Percentiles rank a stretch among this genome's conserved stretches.
These are phyloP conservation scores for Arctium minus DNA, from an alignment of 129 eudicot species.

Conservation along the genomic window DNA sequence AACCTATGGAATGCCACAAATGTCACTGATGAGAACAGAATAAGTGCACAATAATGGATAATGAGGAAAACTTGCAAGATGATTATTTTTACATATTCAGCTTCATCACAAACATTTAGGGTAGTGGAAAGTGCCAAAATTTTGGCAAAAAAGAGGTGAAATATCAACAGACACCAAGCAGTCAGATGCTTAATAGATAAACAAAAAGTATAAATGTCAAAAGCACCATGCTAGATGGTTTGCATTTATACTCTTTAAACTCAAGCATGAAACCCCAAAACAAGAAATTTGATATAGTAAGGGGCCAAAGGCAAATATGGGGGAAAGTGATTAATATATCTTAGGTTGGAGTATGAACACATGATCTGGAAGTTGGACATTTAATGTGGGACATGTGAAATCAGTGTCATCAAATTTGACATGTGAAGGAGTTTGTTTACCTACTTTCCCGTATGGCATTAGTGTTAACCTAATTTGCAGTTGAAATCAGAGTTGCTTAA, in stretches of 20 bases:
- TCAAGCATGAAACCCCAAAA: no score
- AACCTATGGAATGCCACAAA: slow-evolving; percentile 43
- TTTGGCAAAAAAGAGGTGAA: neutral
- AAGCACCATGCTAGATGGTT: neutral
- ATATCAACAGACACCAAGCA: neutral
- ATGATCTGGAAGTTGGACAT: no score
- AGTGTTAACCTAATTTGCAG: no score
- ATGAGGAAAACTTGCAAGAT: neutral
- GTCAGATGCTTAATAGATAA: neutral
- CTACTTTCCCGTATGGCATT: no score
- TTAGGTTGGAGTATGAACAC: no score
- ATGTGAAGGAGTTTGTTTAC: neutral
- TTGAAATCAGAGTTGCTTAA: no score
- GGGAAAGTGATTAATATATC: neutral
- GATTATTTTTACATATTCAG: neutral
- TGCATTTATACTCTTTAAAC: no score
- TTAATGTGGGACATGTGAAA: neutral
- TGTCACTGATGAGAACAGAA: neutral
- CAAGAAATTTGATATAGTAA: no score
- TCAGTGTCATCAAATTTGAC: no score
- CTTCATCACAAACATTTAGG: neutral
- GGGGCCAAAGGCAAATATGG: neutral
- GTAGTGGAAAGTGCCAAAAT: neutral
- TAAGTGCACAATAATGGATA: neutral
- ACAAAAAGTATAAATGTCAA: neutral